These are phyloP conservation scores for Prunus armeniaca DNA, from an alignment of 306 rosid genomes.

Conservation along the genomic window DNA sequence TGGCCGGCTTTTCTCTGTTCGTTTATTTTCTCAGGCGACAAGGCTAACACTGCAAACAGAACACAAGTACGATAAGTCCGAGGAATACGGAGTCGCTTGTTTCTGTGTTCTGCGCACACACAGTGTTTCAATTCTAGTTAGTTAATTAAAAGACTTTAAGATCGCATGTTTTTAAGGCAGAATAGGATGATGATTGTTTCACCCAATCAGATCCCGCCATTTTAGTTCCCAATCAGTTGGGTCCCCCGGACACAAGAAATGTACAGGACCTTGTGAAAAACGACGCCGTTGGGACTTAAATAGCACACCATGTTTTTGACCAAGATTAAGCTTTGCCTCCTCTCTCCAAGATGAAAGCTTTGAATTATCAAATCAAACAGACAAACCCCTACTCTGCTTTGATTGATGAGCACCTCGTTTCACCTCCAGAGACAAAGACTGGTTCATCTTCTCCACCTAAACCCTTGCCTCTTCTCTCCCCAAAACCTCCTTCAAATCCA, in stretches of 20 bases:
- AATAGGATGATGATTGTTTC: not conserved
- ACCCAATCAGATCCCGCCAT: constrained; percentile 26
- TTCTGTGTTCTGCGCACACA: not conserved
- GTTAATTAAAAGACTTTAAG: not conserved
- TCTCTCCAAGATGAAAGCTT: not conserved
- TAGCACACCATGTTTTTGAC: too few relatives aligned
- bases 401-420: constrained; percentile 8
- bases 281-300: not conserved
- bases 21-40: not conserved
- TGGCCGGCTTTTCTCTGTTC: not conserved
- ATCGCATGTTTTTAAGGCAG: constrained; percentile 15
- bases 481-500: constrained; percentile 24
- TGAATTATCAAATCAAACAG: not conserved
- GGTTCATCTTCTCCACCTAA: constrained; percentile 19
- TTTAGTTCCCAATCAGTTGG: not conserved
- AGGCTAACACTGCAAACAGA: not conserved
- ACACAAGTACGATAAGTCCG: constrained; percentile 31
- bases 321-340: not conserved
- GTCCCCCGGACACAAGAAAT: not conserved
- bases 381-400: not conserved
- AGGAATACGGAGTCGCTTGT: constrained; percentile 26
- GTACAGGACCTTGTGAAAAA: too few relatives aligned
- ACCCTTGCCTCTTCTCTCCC: not conserved
- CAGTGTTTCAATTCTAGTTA: constrained; percentile 4
- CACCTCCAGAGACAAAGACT: constrained; percentile 11